These are phyloP conservation scores for Penicillium sp. DNA, from an alignment of 2,329 filamentous ascomycete species.

Conservation along the genomic window DNA sequence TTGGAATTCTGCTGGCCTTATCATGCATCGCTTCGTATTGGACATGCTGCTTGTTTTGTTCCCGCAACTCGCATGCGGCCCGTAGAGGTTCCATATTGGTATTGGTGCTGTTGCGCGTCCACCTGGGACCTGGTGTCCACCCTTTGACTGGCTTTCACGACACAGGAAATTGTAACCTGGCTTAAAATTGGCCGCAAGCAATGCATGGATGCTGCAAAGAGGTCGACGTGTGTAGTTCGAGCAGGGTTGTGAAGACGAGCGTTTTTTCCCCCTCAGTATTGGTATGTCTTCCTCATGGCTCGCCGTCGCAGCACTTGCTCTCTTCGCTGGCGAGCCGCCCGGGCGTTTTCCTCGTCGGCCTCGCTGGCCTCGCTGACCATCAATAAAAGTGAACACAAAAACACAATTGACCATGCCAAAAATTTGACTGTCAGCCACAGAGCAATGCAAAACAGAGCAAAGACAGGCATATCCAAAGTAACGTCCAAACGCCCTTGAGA, in stretches of 20 bases:
- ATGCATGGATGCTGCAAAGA: too few species aligned
- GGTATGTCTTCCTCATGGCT: too few species aligned
- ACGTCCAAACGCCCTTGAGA: neutral
- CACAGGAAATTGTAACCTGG: too few species aligned
- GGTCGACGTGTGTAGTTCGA: too few species aligned
- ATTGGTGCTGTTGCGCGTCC: too few species aligned
- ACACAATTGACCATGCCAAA: neutral
- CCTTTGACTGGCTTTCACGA: too few species aligned
- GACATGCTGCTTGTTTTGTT: neutral
- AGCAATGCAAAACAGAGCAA: neutral
- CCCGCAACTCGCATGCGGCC: too few species aligned
- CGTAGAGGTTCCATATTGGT: too few species aligned
- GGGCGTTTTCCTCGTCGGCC: neutral
- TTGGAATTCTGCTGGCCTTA: conserved; percentile 11
- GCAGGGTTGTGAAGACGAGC: too few species aligned
- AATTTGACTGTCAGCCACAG: neutral
- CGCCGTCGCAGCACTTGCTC: neutral
- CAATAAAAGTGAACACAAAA: neutral
- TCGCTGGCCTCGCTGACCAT: neutral
- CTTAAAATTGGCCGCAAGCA: too few species aligned
- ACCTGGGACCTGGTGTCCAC: too few species aligned
- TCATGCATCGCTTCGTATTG: conserved; percentile 4
- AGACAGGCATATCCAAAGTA: neutral
- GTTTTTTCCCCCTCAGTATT: too few species aligned
- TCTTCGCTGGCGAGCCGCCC: neutral